These are phyloP conservation scores for Pterocarpus santalinus DNA, from an alignment of 306 rosid species.

Conservation along the genomic window DNA sequence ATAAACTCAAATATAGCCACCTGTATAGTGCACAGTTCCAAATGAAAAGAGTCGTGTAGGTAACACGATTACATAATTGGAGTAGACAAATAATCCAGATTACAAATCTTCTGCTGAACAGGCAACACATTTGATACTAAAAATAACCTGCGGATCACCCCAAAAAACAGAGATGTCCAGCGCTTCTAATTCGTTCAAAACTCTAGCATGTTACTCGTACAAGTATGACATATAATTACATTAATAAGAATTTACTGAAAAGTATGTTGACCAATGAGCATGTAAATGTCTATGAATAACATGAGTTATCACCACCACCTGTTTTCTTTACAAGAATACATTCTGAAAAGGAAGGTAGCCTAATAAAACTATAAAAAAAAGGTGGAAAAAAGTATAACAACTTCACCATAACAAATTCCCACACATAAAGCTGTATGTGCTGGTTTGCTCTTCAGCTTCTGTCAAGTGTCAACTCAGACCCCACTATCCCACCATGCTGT, in stretches of 20 bases:
- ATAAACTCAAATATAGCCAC: too few relatives aligned
- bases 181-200: constrained; percentile 1
- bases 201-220: constrained; percentile 23
- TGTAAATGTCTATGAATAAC: constrained; percentile 42
- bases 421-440: constrained; percentile 28
- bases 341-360: constrained; percentile 38
- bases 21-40: too few relatives aligned
- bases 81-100: background rate
- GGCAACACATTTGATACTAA: background rate
- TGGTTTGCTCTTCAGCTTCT: constrained; percentile 25
- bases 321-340: constrained; percentile 55
- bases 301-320: constrained; percentile 46
- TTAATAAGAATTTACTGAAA: constrained; percentile 35
- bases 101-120: background rate
- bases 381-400: constrained; percentile 35
- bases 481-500: background rate
- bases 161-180: background rate
- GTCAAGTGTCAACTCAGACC: background rate
- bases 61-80: background rate
- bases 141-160: background rate
- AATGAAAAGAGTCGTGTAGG: too few relatives aligned
- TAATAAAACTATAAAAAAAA: background rate
- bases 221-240: constrained; percentile 48
- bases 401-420: background rate
- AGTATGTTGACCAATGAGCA: constrained; percentile 43